Base-by-base conservation (phyloP, 139 green algal genomes). In the Tetradesmus obliquus region DNA sequence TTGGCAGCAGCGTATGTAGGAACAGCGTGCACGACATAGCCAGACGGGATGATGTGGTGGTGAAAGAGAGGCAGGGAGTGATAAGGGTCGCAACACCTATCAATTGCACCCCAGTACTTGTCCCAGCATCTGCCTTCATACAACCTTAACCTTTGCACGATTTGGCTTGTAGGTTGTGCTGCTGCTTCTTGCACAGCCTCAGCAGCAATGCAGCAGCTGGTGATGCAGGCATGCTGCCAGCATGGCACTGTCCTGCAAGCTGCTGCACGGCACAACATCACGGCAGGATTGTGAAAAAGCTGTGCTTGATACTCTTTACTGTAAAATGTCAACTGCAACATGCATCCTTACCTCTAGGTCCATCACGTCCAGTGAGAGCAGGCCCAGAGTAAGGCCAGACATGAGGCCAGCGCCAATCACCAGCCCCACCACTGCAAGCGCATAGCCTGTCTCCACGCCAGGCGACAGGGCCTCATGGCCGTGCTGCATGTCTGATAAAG, bases 301-400 rank as follows among this genome's bases (percentile, higher is more conserved):
- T n/a, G n/a, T n/a, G n/a, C n/a, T n/a, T n/a, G n/a, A n/a, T n/a
- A n/a, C n/a, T n/a, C n/a, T n/a, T n/a, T n/a, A n/a, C n/a, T n/a
- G n/a, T n/a, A n/a, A n/a, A n/a, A 7, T 66, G 57, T 7, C 0
- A 55, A 54, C 79, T 54, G 1, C 3, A 55, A 2, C 9, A 22
- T 79, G 17, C 71, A 79, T 24, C 20, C 17, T 15, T 66, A 96
- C 91, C 94, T 95, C 94, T 13, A 96, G 57, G 20, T 95, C 93
- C 55, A 94, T 87, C 1, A 82, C 90, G 71, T 94, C 94, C 22
- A 98, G 80, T 0, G 91, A 95, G 55, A 97, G 91, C 60, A 97
- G 91, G 53, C 97, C 97, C 51, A 99, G 94, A 0, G 97, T 98
- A 0, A 99, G 93, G 0, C 97, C 97, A 45, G 76, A 94, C 79